Percentiles rank a stretch among this genome's conserved stretches.
Conservation (phyloP, 768 basidiomycete genomes). For the Termitomyces sp. region DNA sequence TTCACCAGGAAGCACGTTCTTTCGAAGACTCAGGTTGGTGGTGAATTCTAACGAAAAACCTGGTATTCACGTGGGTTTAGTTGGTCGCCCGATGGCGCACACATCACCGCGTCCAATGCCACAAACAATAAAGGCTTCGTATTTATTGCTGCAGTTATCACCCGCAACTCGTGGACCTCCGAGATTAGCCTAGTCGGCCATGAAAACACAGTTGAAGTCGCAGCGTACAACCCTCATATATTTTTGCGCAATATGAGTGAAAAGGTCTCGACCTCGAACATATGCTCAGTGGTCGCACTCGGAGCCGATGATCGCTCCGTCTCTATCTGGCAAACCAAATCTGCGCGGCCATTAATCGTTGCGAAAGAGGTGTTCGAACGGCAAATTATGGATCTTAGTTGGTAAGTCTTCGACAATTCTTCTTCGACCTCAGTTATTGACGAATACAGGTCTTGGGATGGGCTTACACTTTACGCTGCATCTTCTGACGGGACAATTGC, state of each 20-base stretch:
- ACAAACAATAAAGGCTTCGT: constrained; percentile 96
- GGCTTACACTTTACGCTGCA: constrained; percentile 86
- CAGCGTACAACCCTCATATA: constrained; percentile 91
- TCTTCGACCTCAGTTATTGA: constrained; percentile 2
- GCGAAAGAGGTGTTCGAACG: constrained; percentile 92
- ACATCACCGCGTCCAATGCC: constrained; percentile 95
- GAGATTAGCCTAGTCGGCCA: constrained; percentile 96
- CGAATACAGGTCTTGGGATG: constrained; percentile 81
- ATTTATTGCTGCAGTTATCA: constrained; percentile 95
- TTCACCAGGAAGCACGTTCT: constrained; percentile 93
- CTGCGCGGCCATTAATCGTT: constrained; percentile 86
- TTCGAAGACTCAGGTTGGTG: constrained; percentile 76
- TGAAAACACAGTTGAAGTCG: constrained; percentile 94
- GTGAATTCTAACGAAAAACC: not conserved
- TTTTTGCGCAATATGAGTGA: constrained; percentile 73
- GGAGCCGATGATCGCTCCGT: constrained; percentile 92
- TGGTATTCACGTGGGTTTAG: constrained; percentile 31
- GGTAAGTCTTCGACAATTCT: constrained; percentile 45
- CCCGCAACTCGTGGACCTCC: constrained; percentile 82
- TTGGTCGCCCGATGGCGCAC: constrained; percentile 99
- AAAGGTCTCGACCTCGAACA: constrained; percentile 73
- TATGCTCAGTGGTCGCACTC: constrained; percentile 88
- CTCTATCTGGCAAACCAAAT: constrained; percentile 95
- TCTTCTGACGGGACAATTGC: constrained; percentile 95
- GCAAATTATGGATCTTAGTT: constrained; percentile 93